phyloP scores from a whole-genome alignment of 148 eudicot species.

The Limonium bicolor region DNA sequence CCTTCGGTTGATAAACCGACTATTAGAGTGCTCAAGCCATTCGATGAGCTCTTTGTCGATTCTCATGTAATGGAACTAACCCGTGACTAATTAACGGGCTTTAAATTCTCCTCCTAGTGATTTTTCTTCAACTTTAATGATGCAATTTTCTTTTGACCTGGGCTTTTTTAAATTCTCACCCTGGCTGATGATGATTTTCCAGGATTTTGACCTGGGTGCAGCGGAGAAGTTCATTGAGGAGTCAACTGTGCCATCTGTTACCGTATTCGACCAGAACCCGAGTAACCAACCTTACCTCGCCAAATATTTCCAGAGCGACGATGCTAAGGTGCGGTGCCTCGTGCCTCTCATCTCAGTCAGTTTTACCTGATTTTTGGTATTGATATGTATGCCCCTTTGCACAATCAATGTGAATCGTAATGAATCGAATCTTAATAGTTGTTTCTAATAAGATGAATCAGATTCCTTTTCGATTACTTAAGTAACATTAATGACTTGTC shows the following conservation, averaged over 20 bases:
- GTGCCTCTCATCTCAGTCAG: not conserved
- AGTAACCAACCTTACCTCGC: constrained; percentile 42
- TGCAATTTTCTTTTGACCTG: not conserved
- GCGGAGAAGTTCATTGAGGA: constrained; percentile 47
- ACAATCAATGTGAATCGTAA: too few species aligned
- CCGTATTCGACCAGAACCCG: constrained; percentile 40
- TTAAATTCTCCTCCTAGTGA: not conserved
- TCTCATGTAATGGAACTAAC: too few species aligned
- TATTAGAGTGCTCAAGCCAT: constrained; percentile 74
- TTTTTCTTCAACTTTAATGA: too few species aligned
- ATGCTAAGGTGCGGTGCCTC: constrained; percentile 53
- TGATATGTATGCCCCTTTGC: too few species aligned
- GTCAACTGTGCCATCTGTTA: constrained; percentile 43
- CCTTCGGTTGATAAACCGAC: constrained; percentile 44
- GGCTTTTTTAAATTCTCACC: not conserved
- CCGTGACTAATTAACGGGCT: too few species aligned
- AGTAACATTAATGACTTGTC: not conserved
- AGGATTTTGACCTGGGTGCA: constrained; percentile 61
- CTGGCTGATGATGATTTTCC: constrained; percentile 3
- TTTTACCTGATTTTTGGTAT: not conserved
- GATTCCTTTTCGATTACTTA: too few species aligned
- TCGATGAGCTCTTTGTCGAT: constrained; percentile 76
- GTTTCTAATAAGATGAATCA: too few species aligned
- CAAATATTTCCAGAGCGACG: constrained; percentile 42
- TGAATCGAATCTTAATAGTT: too few species aligned